Conservation (phyloP, 805 yeast genomes). For the Kurtzmaniella cleridarum region DNA sequence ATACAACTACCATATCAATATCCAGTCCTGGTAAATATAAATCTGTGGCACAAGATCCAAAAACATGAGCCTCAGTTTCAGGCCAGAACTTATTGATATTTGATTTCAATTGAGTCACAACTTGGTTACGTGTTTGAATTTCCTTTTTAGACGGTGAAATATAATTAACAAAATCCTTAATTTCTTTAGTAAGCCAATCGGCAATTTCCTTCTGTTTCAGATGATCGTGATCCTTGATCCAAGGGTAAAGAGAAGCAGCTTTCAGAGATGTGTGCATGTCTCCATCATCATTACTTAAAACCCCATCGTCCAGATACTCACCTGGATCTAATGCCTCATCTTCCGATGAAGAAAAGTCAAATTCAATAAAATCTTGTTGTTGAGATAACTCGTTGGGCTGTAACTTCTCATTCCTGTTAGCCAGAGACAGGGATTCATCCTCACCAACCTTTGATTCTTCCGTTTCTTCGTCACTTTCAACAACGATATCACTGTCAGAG, state of each 20-base stretch:
- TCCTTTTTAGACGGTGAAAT: conserved; percentile 81
- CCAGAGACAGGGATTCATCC: conserved; percentile 3
- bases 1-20: conserved; percentile 84
- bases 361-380: conserved; percentile 51
- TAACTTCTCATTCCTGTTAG: conserved; percentile 2
- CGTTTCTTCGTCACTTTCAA: conserved; percentile 14
- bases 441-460: conserved; percentile 6
- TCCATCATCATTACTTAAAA: conserved; percentile 32
- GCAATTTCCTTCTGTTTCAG: conserved; percentile 71
- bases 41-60: conserved; percentile 94
- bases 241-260: conserved; percentile 48
- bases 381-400: conserved; percentile 32
- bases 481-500: conserved; percentile 16
- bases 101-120: conserved; percentile 54
- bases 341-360: conserved; percentile 46
- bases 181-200: conserved; percentile 83
- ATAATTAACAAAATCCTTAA: conserved; percentile 76
- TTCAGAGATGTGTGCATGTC: conserved; percentile 15
- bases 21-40: conserved; percentile 92
- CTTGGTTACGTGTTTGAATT: conserved; percentile 57
- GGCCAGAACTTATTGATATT: conserved; percentile 62
- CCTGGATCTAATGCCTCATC: conserved; percentile 22
- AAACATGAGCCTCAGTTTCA: conserved; percentile 73
- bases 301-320: conserved; percentile 26
- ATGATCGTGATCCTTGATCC: conserved; percentile 78